phyloP scores from a whole-genome alignment of 169 alveolate species.

The Cytauxzoon felis region DNA sequence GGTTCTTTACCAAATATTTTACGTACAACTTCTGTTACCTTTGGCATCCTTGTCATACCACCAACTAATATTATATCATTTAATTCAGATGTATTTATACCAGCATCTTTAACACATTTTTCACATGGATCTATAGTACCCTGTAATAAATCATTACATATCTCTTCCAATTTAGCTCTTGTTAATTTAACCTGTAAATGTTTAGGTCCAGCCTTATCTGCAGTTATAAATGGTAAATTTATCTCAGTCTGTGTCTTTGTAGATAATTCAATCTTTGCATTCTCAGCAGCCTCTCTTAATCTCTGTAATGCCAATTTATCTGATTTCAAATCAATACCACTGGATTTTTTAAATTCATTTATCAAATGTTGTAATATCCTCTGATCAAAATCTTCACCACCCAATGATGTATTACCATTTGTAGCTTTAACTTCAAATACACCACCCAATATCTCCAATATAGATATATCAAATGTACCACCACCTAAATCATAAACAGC shows the following conservation, averaged over 20 bases:
- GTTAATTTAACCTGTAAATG: slow-evolving; percentile 93
- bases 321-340: slow-evolving; percentile 92
- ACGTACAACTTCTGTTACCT: slow-evolving; percentile 90
- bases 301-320: slow-evolving; percentile 96
- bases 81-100: slow-evolving; percentile 85
- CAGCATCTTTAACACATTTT: slow-evolving; percentile 92
- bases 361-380: slow-evolving; percentile 87
- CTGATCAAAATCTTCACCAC: slow-evolving; percentile 99
- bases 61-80: slow-evolving; percentile 98
- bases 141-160: slow-evolving; percentile 84
- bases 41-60: slow-evolving; percentile 99
- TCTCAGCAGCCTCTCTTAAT: slow-evolving; percentile 97
- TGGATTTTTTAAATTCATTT: slow-evolving; percentile 91
- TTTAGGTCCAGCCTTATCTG: slow-evolving; percentile 97
- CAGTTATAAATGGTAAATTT: slow-evolving; percentile 96
- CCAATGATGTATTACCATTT: slow-evolving; percentile 97
- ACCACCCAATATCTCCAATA: slow-evolving; percentile 95
- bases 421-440: slow-evolving; percentile 98
- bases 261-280: slow-evolving; percentile 96
- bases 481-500: slow-evolving; percentile 93
- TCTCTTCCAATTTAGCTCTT: slow-evolving; percentile 92
- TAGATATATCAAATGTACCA: slow-evolving; percentile 98
- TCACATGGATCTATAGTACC: slow-evolving; percentile 94
- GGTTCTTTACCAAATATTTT: slow-evolving; percentile 91
- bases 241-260: slow-evolving; percentile 91